Conservation (phyloP, 768 basidiomycete species). For the Suillus lakei region DNA sequence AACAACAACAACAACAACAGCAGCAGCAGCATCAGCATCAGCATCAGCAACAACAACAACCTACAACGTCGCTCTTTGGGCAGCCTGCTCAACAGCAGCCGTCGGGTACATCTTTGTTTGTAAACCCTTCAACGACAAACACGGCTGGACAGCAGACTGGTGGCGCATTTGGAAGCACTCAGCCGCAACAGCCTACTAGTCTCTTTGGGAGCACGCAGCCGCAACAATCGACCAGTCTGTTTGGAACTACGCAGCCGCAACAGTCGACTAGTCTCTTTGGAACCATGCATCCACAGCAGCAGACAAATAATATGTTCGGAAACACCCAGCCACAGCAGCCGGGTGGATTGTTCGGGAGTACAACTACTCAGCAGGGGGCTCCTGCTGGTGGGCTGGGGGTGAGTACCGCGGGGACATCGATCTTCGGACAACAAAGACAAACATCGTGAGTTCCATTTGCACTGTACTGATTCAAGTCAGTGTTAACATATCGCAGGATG, state of each 20-base stretch:
- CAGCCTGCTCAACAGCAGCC: slow-evolving; percentile 33
- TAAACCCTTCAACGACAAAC: slow-evolving; percentile 7
- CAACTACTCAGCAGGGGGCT: slow-evolving; percentile 11
- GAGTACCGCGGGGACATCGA: slow-evolving; percentile 12
- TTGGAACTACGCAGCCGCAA: slow-evolving; percentile 21
- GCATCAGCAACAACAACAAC: slow-evolving; percentile 40
- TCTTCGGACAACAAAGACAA: slow-evolving; percentile 38
- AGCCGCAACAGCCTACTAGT: slow-evolving; percentile 29
- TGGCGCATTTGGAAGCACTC: slow-evolving; percentile 44
- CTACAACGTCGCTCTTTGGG: slow-evolving; percentile 41
- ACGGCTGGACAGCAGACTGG: slow-evolving; percentile 33
- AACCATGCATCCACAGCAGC: slow-evolving; percentile 22
- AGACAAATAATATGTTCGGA: slow-evolving; percentile 25
- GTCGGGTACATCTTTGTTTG: not conserved
- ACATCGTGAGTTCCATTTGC: slow-evolving; percentile 28
- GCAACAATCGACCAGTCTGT: slow-evolving; percentile 24
- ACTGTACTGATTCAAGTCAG: not conserved
- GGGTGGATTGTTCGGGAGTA: slow-evolving; percentile 33
- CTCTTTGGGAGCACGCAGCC: slow-evolving; percentile 27
- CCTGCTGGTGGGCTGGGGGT: slow-evolving; percentile 9
- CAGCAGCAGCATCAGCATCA: no score
- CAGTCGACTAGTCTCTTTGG: slow-evolving; percentile 25
- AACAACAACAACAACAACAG: slow-evolving; percentile 20
- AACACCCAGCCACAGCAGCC: slow-evolving; percentile 20
- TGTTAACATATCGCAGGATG: slow-evolving; percentile 15